phyloP scores from a whole-genome alignment of 176 grass and related monocot species.

The Aegilops speltoides region DNA sequence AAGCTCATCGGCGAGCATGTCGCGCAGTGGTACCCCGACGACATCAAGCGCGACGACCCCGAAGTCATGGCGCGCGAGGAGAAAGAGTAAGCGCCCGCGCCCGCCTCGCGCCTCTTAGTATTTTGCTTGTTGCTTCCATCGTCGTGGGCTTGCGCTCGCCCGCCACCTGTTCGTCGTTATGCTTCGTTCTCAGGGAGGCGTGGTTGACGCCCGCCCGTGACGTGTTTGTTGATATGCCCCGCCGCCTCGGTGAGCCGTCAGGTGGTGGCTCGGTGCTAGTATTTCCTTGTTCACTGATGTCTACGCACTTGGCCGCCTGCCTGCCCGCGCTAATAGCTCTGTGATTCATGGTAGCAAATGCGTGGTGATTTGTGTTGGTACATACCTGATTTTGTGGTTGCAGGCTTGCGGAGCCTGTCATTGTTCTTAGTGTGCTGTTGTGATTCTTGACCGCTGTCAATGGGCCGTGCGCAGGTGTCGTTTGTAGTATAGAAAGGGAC shows the following conservation, averaged over 20 bases:
- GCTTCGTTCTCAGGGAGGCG: neutral
- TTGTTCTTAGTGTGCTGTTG: neutral
- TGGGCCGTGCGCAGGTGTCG: neutral
- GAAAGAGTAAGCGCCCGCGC: conserved; percentile 57
- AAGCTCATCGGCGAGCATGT: conserved; percentile 65
- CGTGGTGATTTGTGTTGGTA: neutral
- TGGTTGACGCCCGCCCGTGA: neutral
- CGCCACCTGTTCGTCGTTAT: neutral
- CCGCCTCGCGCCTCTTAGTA: neutral
- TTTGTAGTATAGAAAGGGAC: neutral
- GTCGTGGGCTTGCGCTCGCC: neutral
- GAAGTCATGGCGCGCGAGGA: conserved; percentile 59
- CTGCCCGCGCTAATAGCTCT: neutral
- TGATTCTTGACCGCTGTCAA: neutral
- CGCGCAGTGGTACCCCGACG: conserved; percentile 81
- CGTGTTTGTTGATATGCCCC: conserved; percentile 18
- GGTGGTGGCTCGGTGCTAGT: neutral
- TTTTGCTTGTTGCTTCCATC: neutral
- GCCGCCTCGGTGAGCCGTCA: neutral
- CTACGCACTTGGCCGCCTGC: neutral
- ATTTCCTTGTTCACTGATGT: neutral
- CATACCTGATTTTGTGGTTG: neutral
- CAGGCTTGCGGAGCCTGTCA: neutral
- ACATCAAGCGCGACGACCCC: conserved; percentile 68
- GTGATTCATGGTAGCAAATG: neutral